Percentiles rank a stretch among this genome's conserved stretches.
These are phyloP conservation scores for Termitomyces sp. DNA, from an alignment of 768 basidiomycete species.

Conservation along the genomic window DNA sequence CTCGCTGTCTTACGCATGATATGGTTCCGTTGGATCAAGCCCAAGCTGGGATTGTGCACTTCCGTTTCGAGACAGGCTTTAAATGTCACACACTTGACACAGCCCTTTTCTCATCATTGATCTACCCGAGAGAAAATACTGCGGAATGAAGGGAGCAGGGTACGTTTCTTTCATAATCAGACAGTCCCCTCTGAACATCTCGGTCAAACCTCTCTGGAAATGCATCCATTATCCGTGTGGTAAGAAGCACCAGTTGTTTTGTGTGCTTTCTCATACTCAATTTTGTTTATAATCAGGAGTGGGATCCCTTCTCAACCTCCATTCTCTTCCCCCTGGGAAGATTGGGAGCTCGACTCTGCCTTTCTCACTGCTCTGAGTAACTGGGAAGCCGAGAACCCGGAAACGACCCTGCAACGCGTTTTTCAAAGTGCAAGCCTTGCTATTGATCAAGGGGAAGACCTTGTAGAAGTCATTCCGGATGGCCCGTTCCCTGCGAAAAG, in stretches of 20 bases:
- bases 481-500: slow-evolving; percentile 10
- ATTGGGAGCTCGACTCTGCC: slow-evolving; percentile 7
- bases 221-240: not conserved
- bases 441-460: slow-evolving; percentile 1
- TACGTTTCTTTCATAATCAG: not conserved
- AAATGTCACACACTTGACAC: not conserved
- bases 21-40: not conserved
- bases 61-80: not conserved
- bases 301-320: not conserved
- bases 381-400: slow-evolving; percentile 7
- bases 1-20: too few species aligned
- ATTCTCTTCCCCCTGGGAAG: not conserved
- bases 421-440: slow-evolving; percentile 2
- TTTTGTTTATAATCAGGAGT: not conserved
- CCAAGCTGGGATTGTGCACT: too few species aligned
- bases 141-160: too few species aligned
- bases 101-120: not conserved
- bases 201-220: too few species aligned
- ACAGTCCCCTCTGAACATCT: not conserved
- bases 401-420: slow-evolving; percentile 4
- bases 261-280: not conserved
- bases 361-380: slow-evolving; percentile 6
- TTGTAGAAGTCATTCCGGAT: slow-evolving; percentile 4
- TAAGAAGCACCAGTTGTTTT: not conserved
- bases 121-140: too few species aligned